Conservation (phyloP, 1,139 yeast species). For the Zygosaccharomyces pseudobailii region DNA sequence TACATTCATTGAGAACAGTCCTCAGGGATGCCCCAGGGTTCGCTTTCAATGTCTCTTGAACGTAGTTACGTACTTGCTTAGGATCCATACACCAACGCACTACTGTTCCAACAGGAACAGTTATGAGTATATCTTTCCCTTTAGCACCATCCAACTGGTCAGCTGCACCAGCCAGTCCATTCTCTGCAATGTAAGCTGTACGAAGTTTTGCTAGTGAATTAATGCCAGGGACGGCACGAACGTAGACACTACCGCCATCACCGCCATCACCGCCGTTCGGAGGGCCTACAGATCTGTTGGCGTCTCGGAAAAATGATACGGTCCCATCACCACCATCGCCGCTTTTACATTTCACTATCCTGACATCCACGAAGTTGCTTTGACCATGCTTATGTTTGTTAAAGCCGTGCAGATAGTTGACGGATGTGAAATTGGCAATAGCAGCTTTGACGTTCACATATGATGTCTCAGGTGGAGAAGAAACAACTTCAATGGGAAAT, state of each 20-base stretch:
- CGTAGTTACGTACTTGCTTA: slow-evolving; percentile 35
- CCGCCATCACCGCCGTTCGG: slow-evolving; percentile 99
- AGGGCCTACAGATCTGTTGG: slow-evolving; percentile 81
- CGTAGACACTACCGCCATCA: slow-evolving; percentile 78
- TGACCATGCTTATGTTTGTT: slow-evolving; percentile 40
- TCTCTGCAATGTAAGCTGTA: slow-evolving; percentile 62
- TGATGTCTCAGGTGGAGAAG: slow-evolving; percentile 24
- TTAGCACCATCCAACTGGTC: slow-evolving; percentile 78
- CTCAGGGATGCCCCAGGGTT: slow-evolving; percentile 15
- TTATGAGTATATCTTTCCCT: slow-evolving; percentile 73
- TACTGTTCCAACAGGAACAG: slow-evolving; percentile 89
- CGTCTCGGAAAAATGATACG: slow-evolving; percentile 80
- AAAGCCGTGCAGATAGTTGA: slow-evolving; percentile 29
- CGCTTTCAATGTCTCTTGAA: slow-evolving; percentile 13
- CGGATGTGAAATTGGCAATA: slow-evolving; percentile 37
- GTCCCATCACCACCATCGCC: slow-evolving; percentile 91
- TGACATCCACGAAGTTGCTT: slow-evolving; percentile 52
- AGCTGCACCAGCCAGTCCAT: slow-evolving; percentile 68
- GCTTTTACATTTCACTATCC: slow-evolving; percentile 59
- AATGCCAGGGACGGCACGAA: slow-evolving; percentile 70
- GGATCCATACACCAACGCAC: slow-evolving; percentile 86
- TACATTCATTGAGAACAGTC: slow-evolving; percentile 15
- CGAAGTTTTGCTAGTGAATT: slow-evolving; percentile 67
- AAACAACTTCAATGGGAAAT: slow-evolving; percentile 17
- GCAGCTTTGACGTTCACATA: slow-evolving; percentile 35